Evolutionary conservation across 1,284 basidiomycete genomes (phyloP).

Genomic region (Farysia itapuensis): DNA sequence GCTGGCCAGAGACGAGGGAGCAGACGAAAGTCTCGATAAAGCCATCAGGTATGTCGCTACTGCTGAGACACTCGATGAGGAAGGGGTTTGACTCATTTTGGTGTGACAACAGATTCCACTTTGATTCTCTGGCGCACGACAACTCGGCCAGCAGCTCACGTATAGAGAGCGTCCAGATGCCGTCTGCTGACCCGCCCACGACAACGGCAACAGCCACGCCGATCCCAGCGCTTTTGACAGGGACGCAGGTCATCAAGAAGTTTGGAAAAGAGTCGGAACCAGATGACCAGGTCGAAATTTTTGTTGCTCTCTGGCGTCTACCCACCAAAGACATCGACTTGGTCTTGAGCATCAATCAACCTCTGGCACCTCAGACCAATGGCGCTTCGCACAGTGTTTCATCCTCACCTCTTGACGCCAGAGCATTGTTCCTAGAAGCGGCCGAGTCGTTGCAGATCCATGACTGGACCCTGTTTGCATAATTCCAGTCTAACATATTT

Average conservation of each 20-base stretch:
- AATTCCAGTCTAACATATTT: too few species aligned
- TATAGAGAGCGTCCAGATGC: conserved; percentile 63
- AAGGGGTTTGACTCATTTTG: too few species aligned
- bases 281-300: conserved; percentile 43
- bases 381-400: not conserved
- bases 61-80: too few species aligned
- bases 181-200: conserved; percentile 3
- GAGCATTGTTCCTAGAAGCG: not conserved
- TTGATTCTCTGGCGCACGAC: conserved; percentile 86
- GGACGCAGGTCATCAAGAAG: conserved; percentile 49
- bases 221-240: conserved; percentile 29
- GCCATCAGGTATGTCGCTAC: conserved; percentile 50
- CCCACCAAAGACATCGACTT: conserved; percentile 50
- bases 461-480: conserved; percentile 3
- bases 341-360: conserved; percentile 54
- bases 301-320: conserved; percentile 53
- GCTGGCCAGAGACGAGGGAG: conserved; percentile 68
- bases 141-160: conserved; percentile 70
- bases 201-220: conserved; percentile 22
- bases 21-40: conserved; percentile 62
- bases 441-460: not conserved
- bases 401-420: not conserved
- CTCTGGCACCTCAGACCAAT: conserved; percentile 2
- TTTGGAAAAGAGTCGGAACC: conserved; percentile 43
- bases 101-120: conserved; percentile 94